Base-by-base conservation (phyloP, 805 yeast genomes). In the Torulaspora indica region DNA sequence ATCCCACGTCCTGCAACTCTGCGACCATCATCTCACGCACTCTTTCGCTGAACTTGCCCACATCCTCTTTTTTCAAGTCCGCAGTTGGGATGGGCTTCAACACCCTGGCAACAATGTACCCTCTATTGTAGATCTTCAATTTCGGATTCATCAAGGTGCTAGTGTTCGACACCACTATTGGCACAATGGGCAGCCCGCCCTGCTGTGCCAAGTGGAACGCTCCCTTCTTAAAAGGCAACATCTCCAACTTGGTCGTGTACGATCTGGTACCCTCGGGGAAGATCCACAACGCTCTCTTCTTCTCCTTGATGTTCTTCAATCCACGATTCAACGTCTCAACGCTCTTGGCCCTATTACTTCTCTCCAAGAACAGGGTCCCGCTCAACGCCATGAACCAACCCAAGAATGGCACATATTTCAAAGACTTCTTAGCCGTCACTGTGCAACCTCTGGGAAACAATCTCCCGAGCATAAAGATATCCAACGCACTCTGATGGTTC, bases 181-280 rank as follows among this genome's bases (percentile, higher is more conserved):
- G 98, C 18, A 93, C 78, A 40, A 93, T 73, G 14, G 98, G 98
- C 29, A 91, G 81, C 33, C 79, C 79, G 5, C 95, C 95, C 67
- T 89, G 95, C 51, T 85, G 84, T 6, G 99, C 99, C 60, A 93
- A 75, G 67, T 93, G 97, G 80, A 93, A 93, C 0, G 98, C 97
- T 43, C 99, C 99, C 63, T 93, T 93, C 67, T 93, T 93, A 70
- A 93, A 88, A 1, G 95, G 95, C 39, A 88, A 73, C 62, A 93
- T 68, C 3, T 74, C 79, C 40, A 95, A 82, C 28, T 73, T 74
- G 18, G 77, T 67, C 8, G 84, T 68, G 52, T 82, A 85, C 0
- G 97, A 88, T 66, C 99, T 78, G 2, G 98, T 93, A 22, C 99
- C 99, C 67, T 93, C 99, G 20, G 98, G 96, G 73, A 90, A 93